These are phyloP conservation scores for Cercospora brassicicola DNA, from an alignment of 2,329 filamentous ascomycete species.

Conservation along the genomic window DNA sequence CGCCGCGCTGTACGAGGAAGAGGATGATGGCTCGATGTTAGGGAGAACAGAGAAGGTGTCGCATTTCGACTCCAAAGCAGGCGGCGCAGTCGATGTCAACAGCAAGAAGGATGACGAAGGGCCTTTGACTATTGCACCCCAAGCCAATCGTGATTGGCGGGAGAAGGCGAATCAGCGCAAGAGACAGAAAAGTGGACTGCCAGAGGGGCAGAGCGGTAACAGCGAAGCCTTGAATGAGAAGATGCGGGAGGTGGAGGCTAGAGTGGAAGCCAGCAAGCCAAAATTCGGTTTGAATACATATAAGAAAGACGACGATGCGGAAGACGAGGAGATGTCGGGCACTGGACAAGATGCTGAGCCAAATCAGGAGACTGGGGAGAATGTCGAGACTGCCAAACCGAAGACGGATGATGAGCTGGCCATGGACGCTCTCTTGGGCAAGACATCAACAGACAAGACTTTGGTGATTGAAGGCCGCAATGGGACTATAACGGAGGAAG, in stretches of 20 bases:
- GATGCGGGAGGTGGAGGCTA: slow-evolving; percentile 32
- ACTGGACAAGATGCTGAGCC: slow-evolving; percentile 21
- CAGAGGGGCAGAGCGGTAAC: slow-evolving; percentile 39
- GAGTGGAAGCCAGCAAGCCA: slow-evolving; percentile 46
- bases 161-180: slow-evolving; percentile 52
- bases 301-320: slow-evolving; percentile 30
- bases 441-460: slow-evolving; percentile 38
- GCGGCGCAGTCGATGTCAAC: slow-evolving; percentile 50
- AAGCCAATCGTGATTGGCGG: slow-evolving; percentile 64
- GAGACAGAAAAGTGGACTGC: slow-evolving; percentile 59
- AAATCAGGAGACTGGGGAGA: slow-evolving; percentile 19
- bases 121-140: slow-evolving; percentile 58
- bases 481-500: slow-evolving; percentile 36
- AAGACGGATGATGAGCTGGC: slow-evolving; percentile 60
- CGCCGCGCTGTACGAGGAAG: slow-evolving; percentile 44
- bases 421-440: slow-evolving; percentile 49
- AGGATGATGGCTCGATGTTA: slow-evolving; percentile 56
- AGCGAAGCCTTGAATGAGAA: slow-evolving; percentile 27
- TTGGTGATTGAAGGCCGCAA: slow-evolving; percentile 42
- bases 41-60: slow-evolving; percentile 50
- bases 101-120: slow-evolving; percentile 40
- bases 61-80: slow-evolving; percentile 55
- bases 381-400: slow-evolving; percentile 22
- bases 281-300: slow-evolving; percentile 55
- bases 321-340: slow-evolving; percentile 10